phyloP scores from a whole-genome alignment of 768 basidiomycete species.

The Termitomyces titanicus region DNA sequence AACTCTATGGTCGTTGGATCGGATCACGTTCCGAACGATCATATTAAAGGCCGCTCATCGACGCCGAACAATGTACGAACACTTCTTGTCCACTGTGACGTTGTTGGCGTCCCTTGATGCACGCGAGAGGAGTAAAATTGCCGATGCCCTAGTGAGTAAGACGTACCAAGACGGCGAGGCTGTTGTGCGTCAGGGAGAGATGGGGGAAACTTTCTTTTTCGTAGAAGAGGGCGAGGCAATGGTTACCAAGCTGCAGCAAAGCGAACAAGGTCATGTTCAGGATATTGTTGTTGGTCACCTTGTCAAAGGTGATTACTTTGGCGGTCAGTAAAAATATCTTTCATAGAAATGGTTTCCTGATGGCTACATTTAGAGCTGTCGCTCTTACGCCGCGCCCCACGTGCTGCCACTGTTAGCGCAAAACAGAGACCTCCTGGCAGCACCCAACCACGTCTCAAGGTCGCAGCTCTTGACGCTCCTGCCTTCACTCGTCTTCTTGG shows the following conservation, averaged over 20 bases:
- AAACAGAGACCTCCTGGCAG: slow-evolving; percentile 43
- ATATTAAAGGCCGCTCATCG: slow-evolving; percentile 90
- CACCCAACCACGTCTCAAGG: slow-evolving; percentile 68
- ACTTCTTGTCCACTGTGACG: slow-evolving; percentile 88
- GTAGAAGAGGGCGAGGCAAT: slow-evolving; percentile 91
- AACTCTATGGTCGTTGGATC: slow-evolving; percentile 93
- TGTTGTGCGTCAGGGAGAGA: slow-evolving; percentile 90
- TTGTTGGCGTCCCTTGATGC: slow-evolving; percentile 83
- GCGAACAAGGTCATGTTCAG: slow-evolving; percentile 51
- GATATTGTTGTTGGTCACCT: slow-evolving; percentile 74
- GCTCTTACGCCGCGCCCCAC: slow-evolving; percentile 80
- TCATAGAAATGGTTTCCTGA: neutral
- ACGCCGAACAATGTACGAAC: slow-evolving; percentile 93
- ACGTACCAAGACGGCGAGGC: slow-evolving; percentile 81
- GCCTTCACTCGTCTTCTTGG: slow-evolving; percentile 94
- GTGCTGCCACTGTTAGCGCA: slow-evolving; percentile 96
- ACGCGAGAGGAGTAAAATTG: slow-evolving; percentile 93
- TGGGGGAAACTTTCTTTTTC: slow-evolving; percentile 97
- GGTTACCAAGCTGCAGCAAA: slow-evolving; percentile 71
- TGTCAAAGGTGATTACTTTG: slow-evolving; percentile 95
- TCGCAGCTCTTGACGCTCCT: slow-evolving; percentile 89
- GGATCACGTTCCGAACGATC: slow-evolving; percentile 97
- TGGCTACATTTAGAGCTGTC: slow-evolving; percentile 68
- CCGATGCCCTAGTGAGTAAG: slow-evolving; percentile 86
- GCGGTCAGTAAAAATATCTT: slow-evolving; percentile 54